Evolutionary conservation across 768 basidiomycete species (phyloP).

Genomic region (Rossbeevera mucosa): DNA sequence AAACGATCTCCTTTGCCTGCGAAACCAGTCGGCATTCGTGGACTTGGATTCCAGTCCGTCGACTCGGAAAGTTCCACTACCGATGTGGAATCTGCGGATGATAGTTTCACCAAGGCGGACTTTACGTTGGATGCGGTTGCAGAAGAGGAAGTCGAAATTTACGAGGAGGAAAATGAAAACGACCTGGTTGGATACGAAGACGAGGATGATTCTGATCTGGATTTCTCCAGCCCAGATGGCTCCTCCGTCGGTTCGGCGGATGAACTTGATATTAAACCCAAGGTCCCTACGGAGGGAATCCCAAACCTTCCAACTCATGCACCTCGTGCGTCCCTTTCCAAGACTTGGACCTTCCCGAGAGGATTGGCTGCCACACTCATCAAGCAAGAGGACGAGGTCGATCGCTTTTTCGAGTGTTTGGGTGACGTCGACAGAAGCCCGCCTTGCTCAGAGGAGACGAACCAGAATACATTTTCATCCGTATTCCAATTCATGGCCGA

Average conservation of each 20-base stretch:
- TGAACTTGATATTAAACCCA: slow-evolving; percentile 31
- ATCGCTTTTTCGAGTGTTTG: slow-evolving; percentile 73
- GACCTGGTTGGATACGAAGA: slow-evolving; percentile 67
- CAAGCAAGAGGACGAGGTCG: slow-evolving; percentile 46
- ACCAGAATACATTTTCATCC: slow-evolving; percentile 56
- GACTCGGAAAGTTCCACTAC: slow-evolving; percentile 64
- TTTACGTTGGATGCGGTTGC: slow-evolving; percentile 53
- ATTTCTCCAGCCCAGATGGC: slow-evolving; percentile 39
- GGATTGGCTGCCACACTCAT: slow-evolving; percentile 21
- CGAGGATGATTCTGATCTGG: slow-evolving; percentile 55
- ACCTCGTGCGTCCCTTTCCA: slow-evolving; percentile 47
- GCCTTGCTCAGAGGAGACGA: slow-evolving; percentile 44
- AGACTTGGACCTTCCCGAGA: slow-evolving; percentile 65
- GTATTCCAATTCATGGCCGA: slow-evolving; percentile 46
- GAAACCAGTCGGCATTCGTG: slow-evolving; percentile 29
- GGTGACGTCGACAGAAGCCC: slow-evolving; percentile 53
- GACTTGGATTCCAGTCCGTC: slow-evolving; percentile 52
- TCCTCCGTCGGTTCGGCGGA: slow-evolving; percentile 56
- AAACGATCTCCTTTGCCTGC: slow-evolving; percentile 18
- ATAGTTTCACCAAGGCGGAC: slow-evolving; percentile 36
- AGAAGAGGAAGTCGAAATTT: slow-evolving; percentile 47
- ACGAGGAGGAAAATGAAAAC: slow-evolving; percentile 48
- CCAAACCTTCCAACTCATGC: slow-evolving; percentile 25
- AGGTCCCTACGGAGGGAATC: slow-evolving; percentile 10
- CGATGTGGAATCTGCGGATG: slow-evolving; percentile 61